Base-by-base conservation (phyloP, 371 early-diverging fungal species). In the Zychaea mexicana region DNA sequence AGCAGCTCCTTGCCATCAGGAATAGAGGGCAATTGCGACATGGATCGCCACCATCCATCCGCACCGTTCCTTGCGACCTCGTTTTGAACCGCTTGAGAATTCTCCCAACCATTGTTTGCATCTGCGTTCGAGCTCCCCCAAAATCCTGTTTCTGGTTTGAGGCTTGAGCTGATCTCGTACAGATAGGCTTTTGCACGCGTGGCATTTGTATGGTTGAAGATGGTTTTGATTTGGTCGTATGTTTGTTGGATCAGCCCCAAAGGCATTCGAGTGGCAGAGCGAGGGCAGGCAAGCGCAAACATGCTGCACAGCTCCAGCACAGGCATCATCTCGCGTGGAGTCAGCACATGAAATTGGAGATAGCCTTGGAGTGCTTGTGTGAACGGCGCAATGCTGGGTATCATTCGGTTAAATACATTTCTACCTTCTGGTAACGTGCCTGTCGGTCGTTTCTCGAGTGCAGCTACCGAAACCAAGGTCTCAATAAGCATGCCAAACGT, bases 401-500 rank as follows among this genome's bases (percentile, higher is more conserved):
- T 21, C 1, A 42, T 33, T n/a, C 31, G 17, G 46, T 10, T 30
- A 22, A 32, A 57, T 3, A 42, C 42, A 55, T 15, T 42, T 42
- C n/a, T 42, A 17, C 21, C 19, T 15, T n/a, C 19, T 7, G 36
- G 52, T 8, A 49, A 38, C 27, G 36, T 26, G 27, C 2, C 26
- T 36, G 30, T 17, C 15, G 21, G 12, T 24, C 33, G 13, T 65
- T 60, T 33, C 24, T 77, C 69, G 19, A 64, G 31, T 7, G 63
- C 39, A n/a, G 67, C 49, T 0, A 60, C 28, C 5, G 57, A 45
- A 1, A 36, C 33, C 10, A 77, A 31, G 2, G 60, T 47, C 3
- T 68, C 49, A 4, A 77, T 38, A 0, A 77, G 38, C n/a, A 60
- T 52, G 1, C 56, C 54, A 45, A 74, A 64, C 0, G 64, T 68